Evolutionary conservation across 2,329 filamentous ascomycete species (phyloP), one percentile per base, ranked within the genome.

Genomic region (Phialocephala sp.): DNA sequence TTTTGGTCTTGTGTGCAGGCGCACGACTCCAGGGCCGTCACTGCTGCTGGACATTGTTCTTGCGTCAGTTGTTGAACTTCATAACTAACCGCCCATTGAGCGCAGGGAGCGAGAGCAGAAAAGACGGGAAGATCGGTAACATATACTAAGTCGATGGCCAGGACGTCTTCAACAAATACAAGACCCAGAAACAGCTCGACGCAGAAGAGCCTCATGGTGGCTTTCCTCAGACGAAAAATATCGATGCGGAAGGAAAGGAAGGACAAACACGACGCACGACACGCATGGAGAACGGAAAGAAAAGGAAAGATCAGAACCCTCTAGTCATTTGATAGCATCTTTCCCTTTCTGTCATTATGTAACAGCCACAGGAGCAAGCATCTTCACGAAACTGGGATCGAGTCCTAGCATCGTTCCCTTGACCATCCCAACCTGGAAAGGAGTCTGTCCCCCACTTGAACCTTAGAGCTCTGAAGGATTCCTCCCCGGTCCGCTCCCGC

Each of bases 71-170:
- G 35, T 32, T 54, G 45, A n/a, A 61, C 59, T 11, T 54, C 36
- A 41, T 61, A 61, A 4, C 22, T 35, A 20, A 61, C 24, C 39
- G 24, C 47, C 4, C 9, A 20, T 57, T 36, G 32, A 20, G 79
- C 84, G 72, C 84, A 87, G 27, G 83, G 82, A 45, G 83, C 84
- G 82, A 86, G 66, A 24, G 8, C 24, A 2, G 15, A 50, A 22
- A 60, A 70, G 52, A 67, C 52, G 8, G 68, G 65, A 39, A 70
- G 55, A 12, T 70, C 68, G n/a, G 67, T 68, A 20, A 68, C 63
- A 52, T 66, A 66, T 18, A 66, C 50, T 12, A 56, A 41, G 5
- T 36, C 62, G 37, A 32, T 39, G 62, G 59, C n/a, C 32, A 50
- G 8, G 57, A 50, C 37, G 52, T 57, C 20, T 24, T 56, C 18